Base-by-base conservation (phyloP, 176 grass and related monocot species). In the Raddia guianensis region DNA sequence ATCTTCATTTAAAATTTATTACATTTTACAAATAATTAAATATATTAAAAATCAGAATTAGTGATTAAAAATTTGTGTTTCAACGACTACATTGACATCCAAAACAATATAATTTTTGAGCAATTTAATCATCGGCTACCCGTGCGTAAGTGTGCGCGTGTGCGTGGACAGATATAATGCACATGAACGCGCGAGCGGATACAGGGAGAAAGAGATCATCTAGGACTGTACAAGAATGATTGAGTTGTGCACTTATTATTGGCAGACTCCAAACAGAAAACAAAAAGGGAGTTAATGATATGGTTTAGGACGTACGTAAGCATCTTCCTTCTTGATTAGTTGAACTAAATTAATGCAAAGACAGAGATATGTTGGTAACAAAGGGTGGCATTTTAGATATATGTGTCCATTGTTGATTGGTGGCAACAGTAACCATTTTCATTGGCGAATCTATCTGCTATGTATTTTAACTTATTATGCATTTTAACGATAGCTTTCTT, bases 351-450 rank as follows among this genome's bases (percentile, higher is more conserved):
- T 85, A 81, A 76, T 81, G 56, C 32, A 56, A 4, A 63, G 64
- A 63, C 18, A 60, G 43, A 74, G 68, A 89, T 81, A 76, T 71
- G 82, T 18, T 81, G 16, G 49, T 81, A 76, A 76, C 74, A 85
- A 85, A 85, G 47, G 49, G 56, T n/a, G 66, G 58, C 56, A n/a
- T 57, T 70, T 37, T 32, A 80, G 70, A 89, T 70, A 77, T 76
- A 70, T 71, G 53, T 27, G 18, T 33, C 37, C 37, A 40, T 63
- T 6, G 44, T 72, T 13, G 21, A 40, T 40, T 72, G 49, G 40
- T 65, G 37, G 27, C 44, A 32, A 12, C n/a, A 19, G 2, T 64
- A 82, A 82, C 34, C 33, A 33, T 52, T 73, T 73, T 73, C 16
- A 64, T 65, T 62, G 68, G 11, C 4, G 32, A 37, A 63, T 82